A percentile compares a stretch with the other conserved stretches of the same genome.
Evolutionary conservation across 345 rosid genomes (phyloP).

Genomic region (Hirschfeldia incana): DNA sequence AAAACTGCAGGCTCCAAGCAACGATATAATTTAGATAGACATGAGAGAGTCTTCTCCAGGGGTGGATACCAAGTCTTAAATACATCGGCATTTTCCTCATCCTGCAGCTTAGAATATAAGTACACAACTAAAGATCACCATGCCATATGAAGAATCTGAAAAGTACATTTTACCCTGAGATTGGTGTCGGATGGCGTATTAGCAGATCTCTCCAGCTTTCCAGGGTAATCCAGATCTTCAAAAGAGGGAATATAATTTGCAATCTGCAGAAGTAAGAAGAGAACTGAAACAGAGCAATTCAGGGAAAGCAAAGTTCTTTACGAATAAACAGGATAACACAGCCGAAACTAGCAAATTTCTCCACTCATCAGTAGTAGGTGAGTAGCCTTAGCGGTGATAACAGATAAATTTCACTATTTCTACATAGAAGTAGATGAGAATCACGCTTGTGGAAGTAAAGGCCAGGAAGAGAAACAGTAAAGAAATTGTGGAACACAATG

Average conservation of each 20-base stretch:
- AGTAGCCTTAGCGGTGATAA: conserved; percentile 14
- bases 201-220: conserved; percentile 70
- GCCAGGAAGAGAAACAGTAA: conserved; percentile 4
- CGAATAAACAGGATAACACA: conserved; percentile 12
- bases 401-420: conserved; percentile 26
- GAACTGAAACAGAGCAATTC: conserved; percentile 9
- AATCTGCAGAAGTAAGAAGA: conserved; percentile 57
- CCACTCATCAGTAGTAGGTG: neutral
- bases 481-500: conserved; percentile 3
- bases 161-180: conserved; percentile 20
- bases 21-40: conserved; percentile 85
- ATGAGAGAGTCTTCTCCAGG: conserved; percentile 85
- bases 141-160: neutral
- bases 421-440: conserved; percentile 11
- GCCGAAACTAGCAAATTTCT: neutral
- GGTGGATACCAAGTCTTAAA: conserved; percentile 95
- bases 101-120: conserved; percentile 46
- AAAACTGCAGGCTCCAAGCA: conserved; percentile 85
- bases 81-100: conserved; percentile 59
- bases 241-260: conserved; percentile 77
- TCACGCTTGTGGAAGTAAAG: conserved; percentile 9
- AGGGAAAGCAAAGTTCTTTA: conserved; percentile 13
- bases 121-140: conserved; percentile 18
- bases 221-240: conserved; percentile 88
- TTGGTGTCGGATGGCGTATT: conserved; percentile 53